Percentiles rank a stretch among this genome's conserved stretches.
Evolutionary conservation across 768 basidiomycete genomes (phyloP).

Genomic region (Sporobolomyces roseus): DNA sequence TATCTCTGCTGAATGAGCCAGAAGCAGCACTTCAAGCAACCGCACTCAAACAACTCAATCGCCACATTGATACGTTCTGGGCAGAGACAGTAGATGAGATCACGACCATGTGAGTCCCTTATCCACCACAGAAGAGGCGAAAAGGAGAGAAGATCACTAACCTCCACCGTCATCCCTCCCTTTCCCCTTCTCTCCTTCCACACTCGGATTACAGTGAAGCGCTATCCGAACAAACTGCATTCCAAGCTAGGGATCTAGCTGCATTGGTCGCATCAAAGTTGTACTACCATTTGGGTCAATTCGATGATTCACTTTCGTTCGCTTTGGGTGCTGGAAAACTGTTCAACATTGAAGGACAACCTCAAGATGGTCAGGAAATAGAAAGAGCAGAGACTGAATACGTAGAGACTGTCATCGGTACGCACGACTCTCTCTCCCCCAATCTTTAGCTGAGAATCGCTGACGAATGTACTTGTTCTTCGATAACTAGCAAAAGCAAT

Average conservation of each 20-base stretch:
- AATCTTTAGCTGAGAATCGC: background rate
- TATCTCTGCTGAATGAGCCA: constrained; percentile 82
- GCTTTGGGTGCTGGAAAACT: constrained; percentile 83
- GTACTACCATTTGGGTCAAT: constrained; percentile 92
- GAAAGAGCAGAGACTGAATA: constrained; percentile 63
- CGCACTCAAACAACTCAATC: constrained; percentile 76
- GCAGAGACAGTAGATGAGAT: constrained; percentile 96
- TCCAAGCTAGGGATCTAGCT: constrained; percentile 74
- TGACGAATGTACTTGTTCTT: too few relatives aligned
- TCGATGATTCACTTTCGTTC: constrained; percentile 91
- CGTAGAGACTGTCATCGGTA: constrained; percentile 89
- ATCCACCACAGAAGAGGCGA: background rate
- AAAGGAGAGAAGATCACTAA: background rate
- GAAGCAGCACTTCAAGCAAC: constrained; percentile 82
- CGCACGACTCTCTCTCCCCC: constrained; percentile 46
- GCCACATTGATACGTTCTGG: constrained; percentile 92
- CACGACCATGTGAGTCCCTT: constrained; percentile 66
- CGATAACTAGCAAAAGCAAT: constrained; percentile 78
- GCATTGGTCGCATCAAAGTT: constrained; percentile 95
- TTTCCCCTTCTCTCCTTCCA: constrained; percentile 25
- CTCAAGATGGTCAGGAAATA: constrained; percentile 56
- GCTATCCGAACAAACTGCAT: constrained; percentile 75
- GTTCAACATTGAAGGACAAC: constrained; percentile 58
- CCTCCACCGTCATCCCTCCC: constrained; percentile 14
- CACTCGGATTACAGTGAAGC: constrained; percentile 62